Evolutionary conservation across 2,329 filamentous ascomycete species (phyloP).

Genomic region (Cladosporium halotolerans): DNA sequence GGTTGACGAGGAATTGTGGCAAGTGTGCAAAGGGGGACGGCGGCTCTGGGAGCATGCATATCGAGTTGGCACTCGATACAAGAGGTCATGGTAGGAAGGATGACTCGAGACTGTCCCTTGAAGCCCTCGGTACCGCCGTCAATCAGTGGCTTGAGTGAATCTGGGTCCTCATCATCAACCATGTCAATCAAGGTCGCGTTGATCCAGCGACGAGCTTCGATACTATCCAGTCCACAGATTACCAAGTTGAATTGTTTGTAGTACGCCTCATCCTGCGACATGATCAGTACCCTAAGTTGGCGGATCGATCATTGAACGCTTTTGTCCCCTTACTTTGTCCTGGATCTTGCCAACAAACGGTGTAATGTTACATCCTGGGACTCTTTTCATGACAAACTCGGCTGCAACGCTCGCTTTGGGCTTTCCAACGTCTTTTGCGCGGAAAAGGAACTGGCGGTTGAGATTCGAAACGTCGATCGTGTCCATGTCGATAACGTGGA

Average conservation of each 20-base stretch:
- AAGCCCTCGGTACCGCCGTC: slow-evolving; percentile 98
- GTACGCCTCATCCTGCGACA: slow-evolving; percentile 67
- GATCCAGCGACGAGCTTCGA: slow-evolving; percentile 97
- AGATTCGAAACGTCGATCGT: slow-evolving; percentile 98
- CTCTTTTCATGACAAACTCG: slow-evolving; percentile 79
- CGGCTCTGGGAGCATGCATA: slow-evolving; percentile 96
- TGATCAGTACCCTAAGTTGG: not conserved
- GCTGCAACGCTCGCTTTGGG: slow-evolving; percentile 92
- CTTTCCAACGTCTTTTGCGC: slow-evolving; percentile 82
- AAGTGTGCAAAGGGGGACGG: slow-evolving; percentile 91
- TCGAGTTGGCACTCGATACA: slow-evolving; percentile 98
- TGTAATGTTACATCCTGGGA: slow-evolving; percentile 86
- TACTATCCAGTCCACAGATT: slow-evolving; percentile 90
- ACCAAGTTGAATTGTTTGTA: slow-evolving; percentile 96
- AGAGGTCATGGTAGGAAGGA: slow-evolving; percentile 84
- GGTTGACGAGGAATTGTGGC: slow-evolving; percentile 94
- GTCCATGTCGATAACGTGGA: slow-evolving; percentile 99
- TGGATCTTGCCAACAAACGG: slow-evolving; percentile 93
- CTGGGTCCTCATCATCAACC: slow-evolving; percentile 75
- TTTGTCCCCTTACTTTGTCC: slow-evolving; percentile 54
- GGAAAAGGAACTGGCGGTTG: slow-evolving; percentile 95
- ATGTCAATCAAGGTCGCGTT: slow-evolving; percentile 88
- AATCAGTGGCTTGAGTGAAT: slow-evolving; percentile 86
- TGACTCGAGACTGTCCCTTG: slow-evolving; percentile 91
- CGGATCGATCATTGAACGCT: not conserved